Base-by-base conservation (phyloP, 1,139 yeast genomes). In the Blastobotrys buckinghamii region DNA sequence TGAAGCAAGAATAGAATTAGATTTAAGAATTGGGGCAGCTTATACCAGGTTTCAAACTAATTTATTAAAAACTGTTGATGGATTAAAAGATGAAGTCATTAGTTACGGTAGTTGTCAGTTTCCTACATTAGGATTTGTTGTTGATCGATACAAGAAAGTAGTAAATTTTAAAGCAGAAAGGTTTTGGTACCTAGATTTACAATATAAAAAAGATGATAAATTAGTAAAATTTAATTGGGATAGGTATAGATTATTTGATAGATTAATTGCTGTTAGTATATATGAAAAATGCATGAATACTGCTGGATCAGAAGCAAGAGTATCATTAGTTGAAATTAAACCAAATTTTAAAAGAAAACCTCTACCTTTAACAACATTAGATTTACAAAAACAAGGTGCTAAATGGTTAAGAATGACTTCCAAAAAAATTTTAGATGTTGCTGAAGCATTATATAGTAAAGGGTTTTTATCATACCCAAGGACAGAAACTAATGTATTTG, bases 91-190 rank as follows among this genome's bases (percentile, higher is more conserved):
- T 35, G 33, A 39, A 20, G 24, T 45, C 9, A 57, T 82, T 0
- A 87, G 96, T 0, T 90, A 89, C 63, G 97, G 98, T 1, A 81
- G 96, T 0, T 94, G 99, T 63, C 99, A 94, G 63, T 92, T 92
- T 58, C 99, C 99, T 1, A 92, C 98, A 0, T 70, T 94, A 47
- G 97, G 98, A 2, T 94, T 94, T 67, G 90, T 94, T 1, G 97
- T 92, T n/a, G 98, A 94, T 62, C 71, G 98, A 52, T 89, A 82
- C 63, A 81, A 81, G 53, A 72, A 96, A 49, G 87, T 85, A 24
- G 76, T 79, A 61, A 71, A 73, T 53, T 92, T 92, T 63, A 69
- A 75, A 4, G 77, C 87, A 0, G 97, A 94, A 62, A 76, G 76
- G 19, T 90, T 87, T 62, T 94, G 97, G 97, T 73, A 68, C 56